Conservation (phyloP, 306 rosid species). For the Aeschynomene evenia region DNA sequence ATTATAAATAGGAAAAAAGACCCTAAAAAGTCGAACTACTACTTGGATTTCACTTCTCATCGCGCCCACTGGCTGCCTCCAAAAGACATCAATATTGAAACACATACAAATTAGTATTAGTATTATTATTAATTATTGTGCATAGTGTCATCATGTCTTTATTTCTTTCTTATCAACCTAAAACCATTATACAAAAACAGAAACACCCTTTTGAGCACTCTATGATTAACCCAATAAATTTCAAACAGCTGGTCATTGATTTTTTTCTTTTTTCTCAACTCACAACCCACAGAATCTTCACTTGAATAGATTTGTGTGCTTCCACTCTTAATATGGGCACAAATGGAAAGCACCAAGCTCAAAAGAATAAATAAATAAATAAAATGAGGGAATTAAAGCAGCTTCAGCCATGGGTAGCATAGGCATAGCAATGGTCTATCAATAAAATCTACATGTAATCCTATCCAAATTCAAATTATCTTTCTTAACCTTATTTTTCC, state of each 20-base stretch:
- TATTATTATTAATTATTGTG: no score
- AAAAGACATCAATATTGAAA: slow-evolving; percentile 6
- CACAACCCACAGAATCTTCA: background rate
- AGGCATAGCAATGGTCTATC: background rate
- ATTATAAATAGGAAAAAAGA: background rate
- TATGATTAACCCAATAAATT: background rate
- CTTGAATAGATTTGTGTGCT: background rate
- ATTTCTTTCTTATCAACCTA: background rate
- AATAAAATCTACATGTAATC: background rate
- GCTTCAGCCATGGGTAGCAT: background rate
- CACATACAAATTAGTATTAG: background rate
- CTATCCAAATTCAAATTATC: background rate
- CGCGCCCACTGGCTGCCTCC: background rate
- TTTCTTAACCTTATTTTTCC: no score
- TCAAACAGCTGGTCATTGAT: background rate
- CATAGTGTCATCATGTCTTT: background rate
- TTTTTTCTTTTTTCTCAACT: background rate
- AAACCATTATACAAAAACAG: background rate
- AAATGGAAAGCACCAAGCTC: background rate
- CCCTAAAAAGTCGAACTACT: background rate
- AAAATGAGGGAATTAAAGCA: background rate
- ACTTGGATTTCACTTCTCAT: slow-evolving; percentile 17
- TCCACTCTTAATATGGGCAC: background rate
- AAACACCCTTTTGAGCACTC: background rate
- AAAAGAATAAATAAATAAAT: background rate